Evolutionary conservation across 352 stramenopile species (phyloP), one percentile per base, ranked within the genome.

Genomic region (Phytopythium ostracodes): DNA sequence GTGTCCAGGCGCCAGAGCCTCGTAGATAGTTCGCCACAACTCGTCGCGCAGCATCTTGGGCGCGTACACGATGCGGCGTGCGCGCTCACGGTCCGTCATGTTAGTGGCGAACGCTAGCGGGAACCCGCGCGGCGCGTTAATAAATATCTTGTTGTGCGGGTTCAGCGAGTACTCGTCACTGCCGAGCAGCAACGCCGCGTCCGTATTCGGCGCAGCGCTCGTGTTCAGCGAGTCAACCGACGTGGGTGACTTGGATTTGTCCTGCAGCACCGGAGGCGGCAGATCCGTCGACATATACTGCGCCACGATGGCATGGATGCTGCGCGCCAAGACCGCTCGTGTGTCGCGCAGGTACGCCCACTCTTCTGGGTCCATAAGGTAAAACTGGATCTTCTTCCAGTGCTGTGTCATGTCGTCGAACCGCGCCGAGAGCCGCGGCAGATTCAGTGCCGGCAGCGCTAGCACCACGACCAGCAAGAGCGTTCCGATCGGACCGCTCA

Each of bases 131-230:
- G 79, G 81, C 36, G 81, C 73, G 68, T 91, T 91, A 71, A 91
- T 89, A 86, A 91, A 91, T 80, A 91, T 86, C 60, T 89, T 87
- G 72, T 91, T 79, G 68, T 91, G 77, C 51, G 75, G 66, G 60
- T 91, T 91, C 20, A 91, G 69, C 60, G 77, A 77, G 70, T 88
- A 91, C 55, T 87, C 71, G 59, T 89, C 79, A 31, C 78, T 85
- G 24, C 75, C 58, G 31, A 73, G 66, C 4, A 77, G 67, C 24
- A 49, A 4, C 53, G n/a, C 22, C 11, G 22, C 22, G 33, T 59
- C 53, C 38, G 53, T 2, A 11, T 2, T 20, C 17, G 31, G 4
- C 14, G 53, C 24, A n/a, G 38, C n/a, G 33, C 25, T 49, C 11
- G 53, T 33, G 53, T 24, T 35, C n/a, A 33, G n/a, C 10, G 35